phyloP scores from a whole-genome alignment of 495 filamentous ascomycete species.

The Pyronema domesticum region DNA sequence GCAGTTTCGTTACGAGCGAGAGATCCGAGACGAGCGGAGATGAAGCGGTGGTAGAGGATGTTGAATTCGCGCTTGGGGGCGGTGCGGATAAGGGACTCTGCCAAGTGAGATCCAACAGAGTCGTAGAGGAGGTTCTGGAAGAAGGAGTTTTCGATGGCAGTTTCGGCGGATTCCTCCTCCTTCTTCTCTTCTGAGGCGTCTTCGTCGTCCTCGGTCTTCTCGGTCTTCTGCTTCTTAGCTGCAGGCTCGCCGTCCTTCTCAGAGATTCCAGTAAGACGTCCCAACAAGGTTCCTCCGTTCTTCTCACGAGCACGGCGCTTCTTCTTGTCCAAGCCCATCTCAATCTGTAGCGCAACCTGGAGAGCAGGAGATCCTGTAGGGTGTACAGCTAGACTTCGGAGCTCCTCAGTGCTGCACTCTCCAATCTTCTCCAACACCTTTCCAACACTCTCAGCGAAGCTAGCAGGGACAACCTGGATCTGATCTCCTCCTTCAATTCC shows the following conservation, averaged over 20 bases:
- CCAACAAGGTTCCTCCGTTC: conserved; percentile 7
- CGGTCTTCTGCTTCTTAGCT: conserved; percentile 8
- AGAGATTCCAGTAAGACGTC: conserved; percentile 41
- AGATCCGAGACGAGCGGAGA: conserved; percentile 55
- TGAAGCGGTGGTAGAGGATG: conserved; percentile 51
- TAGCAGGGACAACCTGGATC: conserved; percentile 48
- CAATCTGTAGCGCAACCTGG: conserved; percentile 70
- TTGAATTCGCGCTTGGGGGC: conserved; percentile 83
- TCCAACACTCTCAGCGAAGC: conserved; percentile 54
- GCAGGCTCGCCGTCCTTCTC: conserved; percentile 44
- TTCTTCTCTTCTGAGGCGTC: conserved; percentile 13
- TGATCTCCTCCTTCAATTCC: conserved; percentile 28
- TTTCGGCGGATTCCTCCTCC: conserved; percentile 18
- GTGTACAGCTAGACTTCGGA: conserved; percentile 68
- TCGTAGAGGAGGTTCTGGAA: conserved; percentile 78
- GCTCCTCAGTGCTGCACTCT: conserved; percentile 16
- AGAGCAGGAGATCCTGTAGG: conserved; percentile 77
- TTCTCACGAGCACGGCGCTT: conserved; percentile 6
- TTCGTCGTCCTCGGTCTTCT: background rate
- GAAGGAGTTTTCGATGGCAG: conserved; percentile 29
- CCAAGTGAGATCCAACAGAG: conserved; percentile 66
- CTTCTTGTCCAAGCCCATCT: conserved; percentile 27
- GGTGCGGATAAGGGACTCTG: conserved; percentile 64
- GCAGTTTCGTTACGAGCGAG: conserved; percentile 78
- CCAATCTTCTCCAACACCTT: conserved; percentile 62